Conservation (phyloP, 2,329 filamentous ascomycete species). For the Calonectria pseudoturangicola region DNA sequence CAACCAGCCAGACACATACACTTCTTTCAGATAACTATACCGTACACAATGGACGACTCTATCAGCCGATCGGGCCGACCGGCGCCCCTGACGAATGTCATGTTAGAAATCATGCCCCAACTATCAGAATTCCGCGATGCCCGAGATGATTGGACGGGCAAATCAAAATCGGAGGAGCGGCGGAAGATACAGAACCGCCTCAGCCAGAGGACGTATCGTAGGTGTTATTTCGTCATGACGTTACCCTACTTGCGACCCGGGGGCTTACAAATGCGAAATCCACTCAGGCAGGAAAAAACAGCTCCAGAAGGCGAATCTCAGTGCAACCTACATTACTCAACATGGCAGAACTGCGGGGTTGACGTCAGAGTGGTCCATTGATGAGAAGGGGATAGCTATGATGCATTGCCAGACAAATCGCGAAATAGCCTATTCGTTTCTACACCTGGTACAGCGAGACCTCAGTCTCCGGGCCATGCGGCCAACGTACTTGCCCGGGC, state of each 20-base stretch:
- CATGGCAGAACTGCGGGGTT: too few relatives aligned
- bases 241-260: not conserved
- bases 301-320: not conserved
- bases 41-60: not conserved
- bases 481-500: conserved; percentile 25
- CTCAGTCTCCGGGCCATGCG: conserved; percentile 9
- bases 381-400: conserved; percentile 2
- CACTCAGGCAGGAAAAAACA: conserved; percentile 26
- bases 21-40: not conserved
- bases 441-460: conserved; percentile 7
- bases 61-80: not conserved
- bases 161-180: conserved; percentile 30
- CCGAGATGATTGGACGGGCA: conserved; percentile 40
- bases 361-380: not conserved
- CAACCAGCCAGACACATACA: not conserved
- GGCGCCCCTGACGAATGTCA: not conserved
- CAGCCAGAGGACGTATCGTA: conserved; percentile 38
- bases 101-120: conserved; percentile 21
- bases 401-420: not conserved
- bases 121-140: conserved; percentile 29
- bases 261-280: conserved; percentile 11
- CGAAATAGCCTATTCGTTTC: not conserved
- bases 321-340: not conserved
- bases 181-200: conserved; percentile 40
- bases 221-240: conserved; percentile 25